A percentile compares a stretch with the other conserved stretches of the same genome.
Evolutionary conservation across 2,329 filamentous ascomycete species (phyloP).

Genomic region (Ceratocystis cubensis): DNA sequence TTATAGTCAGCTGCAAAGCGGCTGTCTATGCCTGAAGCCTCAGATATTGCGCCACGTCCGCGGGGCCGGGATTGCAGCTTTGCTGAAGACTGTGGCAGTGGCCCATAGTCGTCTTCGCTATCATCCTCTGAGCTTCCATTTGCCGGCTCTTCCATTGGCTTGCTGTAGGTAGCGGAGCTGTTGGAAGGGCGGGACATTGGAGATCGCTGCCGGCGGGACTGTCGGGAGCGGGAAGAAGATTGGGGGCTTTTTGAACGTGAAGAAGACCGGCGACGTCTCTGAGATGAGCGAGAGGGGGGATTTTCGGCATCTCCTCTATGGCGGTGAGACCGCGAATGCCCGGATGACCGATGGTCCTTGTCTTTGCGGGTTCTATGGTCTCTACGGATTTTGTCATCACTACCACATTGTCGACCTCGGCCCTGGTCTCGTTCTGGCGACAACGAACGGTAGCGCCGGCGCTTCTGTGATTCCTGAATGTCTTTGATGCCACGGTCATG

Average conservation of each 20-base stretch:
- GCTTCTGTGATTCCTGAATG: neutral
- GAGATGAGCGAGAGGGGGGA: neutral
- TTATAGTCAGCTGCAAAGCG: slow-evolving; percentile 61
- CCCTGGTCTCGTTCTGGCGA: neutral
- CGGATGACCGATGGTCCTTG: neutral
- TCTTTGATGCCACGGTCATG: neutral
- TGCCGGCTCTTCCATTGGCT: neutral
- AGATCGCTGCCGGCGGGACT: neutral
- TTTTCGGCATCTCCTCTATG: neutral
- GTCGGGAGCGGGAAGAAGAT: neutral
- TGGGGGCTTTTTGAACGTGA: slow-evolving; percentile 2
- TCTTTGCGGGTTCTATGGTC: neutral
- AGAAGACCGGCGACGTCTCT: slow-evolving; percentile 6
- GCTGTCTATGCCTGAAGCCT: slow-evolving; percentile 58
- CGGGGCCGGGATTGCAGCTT: slow-evolving; percentile 36
- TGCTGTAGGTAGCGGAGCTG: neutral
- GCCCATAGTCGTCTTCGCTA: slow-evolving; percentile 15
- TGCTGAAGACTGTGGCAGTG: neutral
- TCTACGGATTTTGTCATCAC: neutral
- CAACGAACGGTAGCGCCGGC: neutral
- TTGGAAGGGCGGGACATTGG: neutral
- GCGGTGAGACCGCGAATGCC: neutral
- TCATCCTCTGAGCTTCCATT: neutral
- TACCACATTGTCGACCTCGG: neutral
- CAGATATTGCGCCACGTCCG: slow-evolving; percentile 55